Evolutionary conservation across 805 yeast species (phyloP).

Genomic region (Saturnispora gosingensis): DNA sequence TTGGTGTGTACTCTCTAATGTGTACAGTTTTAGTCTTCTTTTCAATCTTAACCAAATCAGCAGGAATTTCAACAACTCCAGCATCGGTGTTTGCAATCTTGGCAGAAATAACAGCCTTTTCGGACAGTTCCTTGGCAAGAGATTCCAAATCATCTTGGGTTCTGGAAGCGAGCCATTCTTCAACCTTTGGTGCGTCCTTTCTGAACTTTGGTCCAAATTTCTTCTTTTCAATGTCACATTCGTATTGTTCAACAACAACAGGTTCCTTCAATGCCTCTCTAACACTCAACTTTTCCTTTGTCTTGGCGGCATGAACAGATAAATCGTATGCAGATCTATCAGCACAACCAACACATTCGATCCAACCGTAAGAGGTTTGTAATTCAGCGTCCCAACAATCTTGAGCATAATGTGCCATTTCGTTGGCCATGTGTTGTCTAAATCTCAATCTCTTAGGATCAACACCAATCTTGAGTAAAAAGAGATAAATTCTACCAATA

Average conservation of each 20-base stretch:
- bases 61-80: conserved; percentile 53
- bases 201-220: conserved; percentile 97
- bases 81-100: conserved; percentile 56
- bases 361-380: conserved; percentile 96
- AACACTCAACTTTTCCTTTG: conserved; percentile 90
- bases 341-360: conserved; percentile 99
- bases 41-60: conserved; percentile 62
- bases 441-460: conserved; percentile 77
- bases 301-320: conserved; percentile 88
- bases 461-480: conserved; percentile 83
- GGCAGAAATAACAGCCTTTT: conserved; percentile 55
- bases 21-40: conserved; percentile 78
- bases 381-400: conserved; percentile 99
- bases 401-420: conserved; percentile 99
- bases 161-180: conserved; percentile 63
- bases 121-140: conserved; percentile 57
- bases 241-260: conserved; percentile 68
- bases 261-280: conserved; percentile 87
- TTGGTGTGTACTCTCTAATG: conserved; percentile 91
- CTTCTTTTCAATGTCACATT: conserved; percentile 84
- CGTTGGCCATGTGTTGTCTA: conserved; percentile 97
- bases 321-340: conserved; percentile 98
- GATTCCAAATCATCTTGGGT: conserved; percentile 80
- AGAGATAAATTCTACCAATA: conserved; percentile 83
- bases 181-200: conserved; percentile 91